phyloP scores from a whole-genome alignment of 2,329 filamentous ascomycete genomes.

The Aspergillus aculeatinus region DNA sequence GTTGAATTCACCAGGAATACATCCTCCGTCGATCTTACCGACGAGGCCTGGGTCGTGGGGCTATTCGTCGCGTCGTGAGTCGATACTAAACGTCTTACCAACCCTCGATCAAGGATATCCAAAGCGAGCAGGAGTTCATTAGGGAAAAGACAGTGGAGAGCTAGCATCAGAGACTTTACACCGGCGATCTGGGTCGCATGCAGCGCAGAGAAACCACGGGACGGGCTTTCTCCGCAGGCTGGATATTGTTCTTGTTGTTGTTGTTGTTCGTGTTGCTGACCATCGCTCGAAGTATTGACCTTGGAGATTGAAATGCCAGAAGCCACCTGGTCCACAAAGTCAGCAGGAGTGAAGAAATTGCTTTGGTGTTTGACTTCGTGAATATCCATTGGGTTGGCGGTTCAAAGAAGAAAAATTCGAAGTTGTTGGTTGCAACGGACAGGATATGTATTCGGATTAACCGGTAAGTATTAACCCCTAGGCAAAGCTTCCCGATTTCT shows the following conservation, averaged over 20 bases:
- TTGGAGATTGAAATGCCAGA: conserved; percentile 18
- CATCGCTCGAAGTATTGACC: neutral
- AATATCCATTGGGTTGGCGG: neutral
- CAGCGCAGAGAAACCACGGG: conserved; percentile 24
- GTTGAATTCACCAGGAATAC: conserved; percentile 67
- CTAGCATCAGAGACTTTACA: conserved; percentile 63
- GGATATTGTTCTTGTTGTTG: conserved; percentile 10
- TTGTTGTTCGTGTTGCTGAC: conserved; percentile 2
- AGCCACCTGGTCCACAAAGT: conserved; percentile 29
- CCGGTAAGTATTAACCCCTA: no score
- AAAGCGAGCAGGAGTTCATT: conserved; percentile 77
- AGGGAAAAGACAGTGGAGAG: conserved; percentile 82
- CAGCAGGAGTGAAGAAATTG: neutral
- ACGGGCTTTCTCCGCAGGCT: neutral
- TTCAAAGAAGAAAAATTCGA: neutral
- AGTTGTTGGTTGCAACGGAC: no score
- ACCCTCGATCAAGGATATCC: conserved; percentile 77
- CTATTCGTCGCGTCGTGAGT: conserved; percentile 1
- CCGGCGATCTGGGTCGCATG: conserved; percentile 24
- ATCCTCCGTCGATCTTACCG: conserved; percentile 17
- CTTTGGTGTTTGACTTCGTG: no score
- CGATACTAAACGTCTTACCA: conserved; percentile 59
- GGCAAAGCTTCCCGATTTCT: no score
- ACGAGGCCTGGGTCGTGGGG: neutral
- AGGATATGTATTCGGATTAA: no score